A percentile compares a stretch with the other conserved stretches of the same genome.
Evolutionary conservation across 495 filamentous ascomycete species (phyloP).

Genomic region (Lophium mytilinum): DNA sequence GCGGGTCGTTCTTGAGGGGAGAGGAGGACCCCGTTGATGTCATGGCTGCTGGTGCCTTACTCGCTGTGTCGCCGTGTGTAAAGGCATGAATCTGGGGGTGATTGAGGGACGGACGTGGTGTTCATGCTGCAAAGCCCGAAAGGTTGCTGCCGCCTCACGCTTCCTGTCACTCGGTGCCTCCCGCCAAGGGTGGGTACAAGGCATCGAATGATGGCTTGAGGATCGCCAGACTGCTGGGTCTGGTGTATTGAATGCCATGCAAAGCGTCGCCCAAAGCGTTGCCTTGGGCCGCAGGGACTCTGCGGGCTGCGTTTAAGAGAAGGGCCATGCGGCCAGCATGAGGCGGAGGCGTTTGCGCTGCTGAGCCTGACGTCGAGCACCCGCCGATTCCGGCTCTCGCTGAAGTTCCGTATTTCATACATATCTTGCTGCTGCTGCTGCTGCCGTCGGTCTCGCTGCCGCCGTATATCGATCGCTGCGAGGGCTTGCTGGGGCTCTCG

Average conservation of each 20-base stretch:
- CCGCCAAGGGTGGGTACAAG: background rate
- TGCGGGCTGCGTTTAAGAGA: background rate
- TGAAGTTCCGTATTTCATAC: too few species aligned
- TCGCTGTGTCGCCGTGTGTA: too few species aligned
- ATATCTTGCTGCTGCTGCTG: too few species aligned
- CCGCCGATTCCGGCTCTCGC: too few species aligned
- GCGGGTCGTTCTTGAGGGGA: too few species aligned
- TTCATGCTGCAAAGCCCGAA: too few species aligned
- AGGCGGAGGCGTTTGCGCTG: too few species aligned
- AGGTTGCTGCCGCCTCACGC: background rate
- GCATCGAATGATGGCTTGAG: constrained; percentile 5
- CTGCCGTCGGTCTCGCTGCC: too few species aligned
- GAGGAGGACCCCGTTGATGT: too few species aligned
- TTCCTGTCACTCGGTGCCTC: background rate
- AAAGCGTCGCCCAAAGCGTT: background rate
- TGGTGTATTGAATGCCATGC: background rate
- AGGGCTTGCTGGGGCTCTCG: background rate
- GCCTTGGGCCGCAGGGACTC: background rate
- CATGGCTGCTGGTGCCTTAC: too few species aligned
- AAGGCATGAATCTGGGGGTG: background rate
- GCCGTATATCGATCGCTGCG: background rate
- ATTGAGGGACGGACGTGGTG: background rate
- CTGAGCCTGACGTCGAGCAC: too few species aligned
- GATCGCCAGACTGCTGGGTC: background rate
- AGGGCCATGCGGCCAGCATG: background rate